A percentile compares a stretch with the other conserved stretches of the same genome.
These are phyloP conservation scores for Ganoderma lingzhi DNA, from an alignment of 1,284 basidiomycete species.

Conservation along the genomic window DNA sequence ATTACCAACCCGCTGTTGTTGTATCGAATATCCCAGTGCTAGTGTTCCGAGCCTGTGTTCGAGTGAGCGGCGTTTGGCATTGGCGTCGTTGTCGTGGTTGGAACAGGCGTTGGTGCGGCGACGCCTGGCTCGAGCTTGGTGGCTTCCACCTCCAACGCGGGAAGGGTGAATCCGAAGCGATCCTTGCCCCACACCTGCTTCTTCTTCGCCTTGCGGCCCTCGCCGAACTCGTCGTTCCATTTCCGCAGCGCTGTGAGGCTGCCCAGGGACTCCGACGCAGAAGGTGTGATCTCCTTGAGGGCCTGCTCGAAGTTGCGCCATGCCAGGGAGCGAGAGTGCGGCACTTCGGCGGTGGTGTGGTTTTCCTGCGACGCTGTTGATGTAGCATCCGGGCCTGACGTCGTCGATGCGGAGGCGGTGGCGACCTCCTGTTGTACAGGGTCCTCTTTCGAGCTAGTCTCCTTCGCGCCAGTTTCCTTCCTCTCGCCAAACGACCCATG, in stretches of 20 bases:
- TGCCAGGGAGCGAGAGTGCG: conserved; percentile 51
- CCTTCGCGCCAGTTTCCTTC: conserved; percentile 6
- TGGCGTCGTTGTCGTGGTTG: background rate
- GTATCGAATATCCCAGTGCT: conserved; percentile 18
- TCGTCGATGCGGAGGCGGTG: conserved; percentile 8
- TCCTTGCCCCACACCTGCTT: conserved; percentile 79
- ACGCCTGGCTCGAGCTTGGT: conserved; percentile 49
- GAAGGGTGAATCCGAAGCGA: conserved; percentile 68
- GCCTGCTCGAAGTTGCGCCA: conserved; percentile 82
- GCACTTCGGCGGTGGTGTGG: conserved; percentile 10
- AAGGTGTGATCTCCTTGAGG: conserved; percentile 87
- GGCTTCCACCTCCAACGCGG: conserved; percentile 32
- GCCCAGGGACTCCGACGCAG: conserved; percentile 83
- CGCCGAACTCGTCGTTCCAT: conserved; percentile 94
- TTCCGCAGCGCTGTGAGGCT: conserved; percentile 84
- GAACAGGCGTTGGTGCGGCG: conserved; percentile 33
- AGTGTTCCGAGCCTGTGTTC: conserved; percentile 5
- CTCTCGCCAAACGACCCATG: conserved; percentile 9
- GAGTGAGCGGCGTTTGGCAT: conserved; percentile 1
- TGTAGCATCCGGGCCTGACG: conserved; percentile 9
- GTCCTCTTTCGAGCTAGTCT: background rate
- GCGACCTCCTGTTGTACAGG: conserved; percentile 5
- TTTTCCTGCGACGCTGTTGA: conserved; percentile 18
- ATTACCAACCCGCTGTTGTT: conserved; percentile 10
- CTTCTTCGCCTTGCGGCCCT: conserved; percentile 70